Conservation (phyloP, 306 rosid genomes). For the Elaeagnus macrophylla region DNA sequence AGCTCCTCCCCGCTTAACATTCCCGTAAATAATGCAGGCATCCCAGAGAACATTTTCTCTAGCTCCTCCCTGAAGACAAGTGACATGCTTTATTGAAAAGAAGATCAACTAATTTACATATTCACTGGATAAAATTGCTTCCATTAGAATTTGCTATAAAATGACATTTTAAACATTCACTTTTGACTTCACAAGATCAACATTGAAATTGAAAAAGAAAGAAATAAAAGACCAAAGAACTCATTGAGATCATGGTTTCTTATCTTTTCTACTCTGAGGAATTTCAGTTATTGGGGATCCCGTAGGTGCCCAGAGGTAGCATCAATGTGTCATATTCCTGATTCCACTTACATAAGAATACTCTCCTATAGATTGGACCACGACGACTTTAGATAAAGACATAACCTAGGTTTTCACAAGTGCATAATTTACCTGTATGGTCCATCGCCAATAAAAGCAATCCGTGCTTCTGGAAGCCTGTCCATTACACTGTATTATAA, state of each 20-base stretch:
- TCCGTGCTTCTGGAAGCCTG: slow-evolving; percentile 75
- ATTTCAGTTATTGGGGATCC: no score
- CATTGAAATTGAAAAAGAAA: neutral
- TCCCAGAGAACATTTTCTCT: slow-evolving; percentile 76
- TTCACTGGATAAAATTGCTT: no score
- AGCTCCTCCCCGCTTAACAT: slow-evolving; percentile 94
- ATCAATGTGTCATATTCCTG: no score
- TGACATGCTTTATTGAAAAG: slow-evolving; percentile 11
- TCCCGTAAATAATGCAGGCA: slow-evolving; percentile 93
- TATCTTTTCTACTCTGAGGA: neutral
- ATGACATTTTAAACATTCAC: neutral
- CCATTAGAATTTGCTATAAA: neutral
- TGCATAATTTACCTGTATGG: slow-evolving; percentile 64
- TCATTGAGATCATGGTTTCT: neutral
- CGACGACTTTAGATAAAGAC: no score
- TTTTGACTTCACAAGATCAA: neutral
- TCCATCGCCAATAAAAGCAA: slow-evolving; percentile 92
- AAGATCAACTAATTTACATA: neutral
- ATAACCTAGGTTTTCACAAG: neutral
- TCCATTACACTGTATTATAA: slow-evolving; percentile 89
- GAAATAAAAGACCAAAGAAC: neutral
- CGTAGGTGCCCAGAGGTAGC: no score
- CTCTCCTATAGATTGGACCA: no score
- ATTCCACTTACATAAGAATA: no score
- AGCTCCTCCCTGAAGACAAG: slow-evolving; percentile 60